Conservation (phyloP, 2,329 filamentous ascomycete genomes). For the Lasiodiplodia hormozganensis region DNA sequence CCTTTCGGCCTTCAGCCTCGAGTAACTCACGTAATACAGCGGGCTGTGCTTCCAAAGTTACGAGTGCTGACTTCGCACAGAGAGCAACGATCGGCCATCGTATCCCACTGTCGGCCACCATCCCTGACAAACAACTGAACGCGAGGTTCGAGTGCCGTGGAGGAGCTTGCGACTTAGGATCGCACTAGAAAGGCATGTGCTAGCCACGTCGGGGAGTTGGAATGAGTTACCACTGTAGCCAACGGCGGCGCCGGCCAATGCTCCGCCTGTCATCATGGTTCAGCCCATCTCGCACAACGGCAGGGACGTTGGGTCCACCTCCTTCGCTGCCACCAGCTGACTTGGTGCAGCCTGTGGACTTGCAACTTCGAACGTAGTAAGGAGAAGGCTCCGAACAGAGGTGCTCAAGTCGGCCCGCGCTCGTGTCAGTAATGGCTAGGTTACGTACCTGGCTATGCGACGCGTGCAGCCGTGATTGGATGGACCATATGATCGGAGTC, state of each 20-base stretch:
- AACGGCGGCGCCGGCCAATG: background rate
- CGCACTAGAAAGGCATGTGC: background rate
- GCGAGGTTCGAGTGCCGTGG: no score
- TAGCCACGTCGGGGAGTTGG: background rate
- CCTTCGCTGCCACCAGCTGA: conserved; percentile 5
- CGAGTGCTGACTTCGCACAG: no score
- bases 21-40: no score
- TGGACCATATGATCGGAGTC: background rate
- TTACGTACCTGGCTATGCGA: background rate
- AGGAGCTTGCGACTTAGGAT: background rate
- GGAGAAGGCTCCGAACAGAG: conserved; percentile 21
- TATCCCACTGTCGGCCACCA: no score
- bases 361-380: conserved; percentile 25
- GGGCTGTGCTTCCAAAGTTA: no score
- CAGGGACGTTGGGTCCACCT: background rate
- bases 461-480: conserved; percentile 4
- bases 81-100: no score
- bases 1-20: no score
- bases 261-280: conserved; percentile 5
- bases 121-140: no score
- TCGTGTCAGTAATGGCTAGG: background rate
- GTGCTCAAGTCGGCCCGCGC: conserved; percentile 12
- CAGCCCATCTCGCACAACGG: background rate
- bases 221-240: background rate
- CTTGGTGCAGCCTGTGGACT: background rate